Conservation (phyloP, 2,329 filamentous ascomycete species). For the Podosphaera fusca region DNA sequence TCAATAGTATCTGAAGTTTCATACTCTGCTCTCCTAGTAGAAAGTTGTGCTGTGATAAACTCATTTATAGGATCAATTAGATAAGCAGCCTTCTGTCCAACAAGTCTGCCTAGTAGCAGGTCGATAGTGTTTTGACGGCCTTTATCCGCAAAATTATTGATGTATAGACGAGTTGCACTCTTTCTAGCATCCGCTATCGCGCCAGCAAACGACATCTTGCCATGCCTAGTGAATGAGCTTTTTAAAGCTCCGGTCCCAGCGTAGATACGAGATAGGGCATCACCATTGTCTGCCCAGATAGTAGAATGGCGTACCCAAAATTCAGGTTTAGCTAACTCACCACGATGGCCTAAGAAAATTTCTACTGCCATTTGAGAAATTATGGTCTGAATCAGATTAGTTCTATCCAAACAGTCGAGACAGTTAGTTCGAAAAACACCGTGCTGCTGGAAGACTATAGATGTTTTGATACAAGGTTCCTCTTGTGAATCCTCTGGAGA, state of each 20-base stretch:
- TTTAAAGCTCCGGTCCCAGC: slow-evolving; percentile 90
- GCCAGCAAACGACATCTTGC: slow-evolving; percentile 87
- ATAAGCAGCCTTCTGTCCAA: slow-evolving; percentile 64
- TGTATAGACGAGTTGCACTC: slow-evolving; percentile 78
- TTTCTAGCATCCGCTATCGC: slow-evolving; percentile 90
- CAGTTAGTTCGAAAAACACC: slow-evolving; percentile 95
- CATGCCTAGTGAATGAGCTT: slow-evolving; percentile 78
- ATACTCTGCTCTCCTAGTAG: slow-evolving; percentile 44
- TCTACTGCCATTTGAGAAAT: slow-evolving; percentile 87
- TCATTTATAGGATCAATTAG: slow-evolving; percentile 91
- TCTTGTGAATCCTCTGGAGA: slow-evolving; percentile 17
- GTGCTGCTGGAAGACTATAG: slow-evolving; percentile 70
- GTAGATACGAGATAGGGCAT: slow-evolving; percentile 83
- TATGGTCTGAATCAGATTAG: slow-evolving; percentile 87
- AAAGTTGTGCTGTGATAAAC: slow-evolving; percentile 56
- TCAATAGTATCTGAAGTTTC: slow-evolving; percentile 51
- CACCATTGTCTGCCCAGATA: slow-evolving; percentile 93
- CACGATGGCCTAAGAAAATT: slow-evolving; percentile 53
- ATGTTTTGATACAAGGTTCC: slow-evolving; percentile 20
- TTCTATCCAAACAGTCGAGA: slow-evolving; percentile 83
- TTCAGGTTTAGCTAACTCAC: slow-evolving; percentile 46
- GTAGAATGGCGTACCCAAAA: slow-evolving; percentile 85
- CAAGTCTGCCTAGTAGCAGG: slow-evolving; percentile 63
- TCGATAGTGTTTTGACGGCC: slow-evolving; percentile 86
- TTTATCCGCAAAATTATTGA: slow-evolving; percentile 95